Conservation (phyloP, 495 filamentous ascomycete species). For the Penicillium paxilli region DNA sequence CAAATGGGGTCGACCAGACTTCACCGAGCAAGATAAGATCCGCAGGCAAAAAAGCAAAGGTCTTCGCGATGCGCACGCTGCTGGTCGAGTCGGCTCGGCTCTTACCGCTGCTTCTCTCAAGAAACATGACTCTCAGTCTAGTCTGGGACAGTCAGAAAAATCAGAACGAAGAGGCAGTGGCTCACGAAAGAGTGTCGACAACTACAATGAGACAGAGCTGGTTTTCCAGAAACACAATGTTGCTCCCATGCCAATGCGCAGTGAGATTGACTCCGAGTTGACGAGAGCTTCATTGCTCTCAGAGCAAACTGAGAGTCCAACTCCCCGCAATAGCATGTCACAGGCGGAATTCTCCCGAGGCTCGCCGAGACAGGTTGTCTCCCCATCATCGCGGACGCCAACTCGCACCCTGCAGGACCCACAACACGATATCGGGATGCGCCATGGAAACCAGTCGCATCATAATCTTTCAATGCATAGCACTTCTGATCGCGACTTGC, state of each 20-base stretch:
- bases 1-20: constrained; percentile 48
- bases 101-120: constrained; percentile 65
- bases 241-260: constrained; percentile 84
- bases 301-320: constrained; percentile 67
- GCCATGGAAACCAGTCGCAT: constrained; percentile 60
- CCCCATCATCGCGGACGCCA: constrained; percentile 55
- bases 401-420: constrained; percentile 50
- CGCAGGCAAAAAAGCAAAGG: constrained; percentile 61
- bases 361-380: constrained; percentile 48
- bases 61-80: constrained; percentile 56
- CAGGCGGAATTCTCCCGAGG: constrained; percentile 57
- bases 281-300: constrained; percentile 89
- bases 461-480: constrained; percentile 54
- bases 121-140: constrained; percentile 64
- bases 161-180: constrained; percentile 47
- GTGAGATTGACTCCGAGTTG: constrained; percentile 80
- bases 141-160: constrained; percentile 51
- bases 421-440: constrained; percentile 50
- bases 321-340: constrained; percentile 31
- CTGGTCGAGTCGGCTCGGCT: constrained; percentile 53
- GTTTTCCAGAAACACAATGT: constrained; percentile 61
- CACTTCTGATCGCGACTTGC: constrained; percentile 50
- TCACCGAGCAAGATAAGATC: constrained; percentile 53
- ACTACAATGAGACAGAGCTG: constrained; percentile 58
- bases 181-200: constrained; percentile 52